Evolutionary conservation across 148 eudicot species (phyloP), one percentile per base, ranked within the genome.

Genomic region (Rhododendron kiyosumense): DNA sequence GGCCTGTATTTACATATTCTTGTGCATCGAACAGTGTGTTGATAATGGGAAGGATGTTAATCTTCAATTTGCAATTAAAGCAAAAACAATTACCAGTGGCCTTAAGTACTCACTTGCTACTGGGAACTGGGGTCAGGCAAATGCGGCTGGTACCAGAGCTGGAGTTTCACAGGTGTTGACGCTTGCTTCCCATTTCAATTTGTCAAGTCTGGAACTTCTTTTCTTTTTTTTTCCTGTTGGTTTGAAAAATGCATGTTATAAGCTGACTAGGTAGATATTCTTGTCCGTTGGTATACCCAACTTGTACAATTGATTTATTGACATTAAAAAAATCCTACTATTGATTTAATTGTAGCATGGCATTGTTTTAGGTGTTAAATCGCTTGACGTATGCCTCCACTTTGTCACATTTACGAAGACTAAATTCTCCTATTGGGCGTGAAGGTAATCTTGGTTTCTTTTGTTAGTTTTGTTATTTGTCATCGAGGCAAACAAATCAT

Each of bases 81-180:
- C 99, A 63, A 97, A 97, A 89, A 97, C 99, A 17, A 93, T 97
- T 81, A 95, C 99, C 79, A 97, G 99, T 91, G 99, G 99, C 74
- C 96, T 97, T 65, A 97, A 97, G 78, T 97, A 95, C 83, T 95
- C 99, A 15, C 95, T 97, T 86, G 98, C 99, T 76, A 97, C 99
- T 88, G 99, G 99, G 38, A 97, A 97, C 83, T 97, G 99, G 99
- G 99, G 99, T 32, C 96, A 94, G 87, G 98, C 98, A 85, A 97
- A 97, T 90, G 99, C 96, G 17, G 99, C 99, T 78, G 99, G 99
- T 81, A 97, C 99, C 49, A 94, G 99, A 86, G 98, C 99, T 83
- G 99, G 99, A 61, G 99, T 97, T 88, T 97, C 99, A 6, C 98
- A 97, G 95, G 94, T 92, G 34, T 73, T 78, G 34, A 30, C 38